These are phyloP conservation scores for Yarrowia sp. DNA, from an alignment of 805 yeast genomes.

Conservation along the genomic window DNA sequence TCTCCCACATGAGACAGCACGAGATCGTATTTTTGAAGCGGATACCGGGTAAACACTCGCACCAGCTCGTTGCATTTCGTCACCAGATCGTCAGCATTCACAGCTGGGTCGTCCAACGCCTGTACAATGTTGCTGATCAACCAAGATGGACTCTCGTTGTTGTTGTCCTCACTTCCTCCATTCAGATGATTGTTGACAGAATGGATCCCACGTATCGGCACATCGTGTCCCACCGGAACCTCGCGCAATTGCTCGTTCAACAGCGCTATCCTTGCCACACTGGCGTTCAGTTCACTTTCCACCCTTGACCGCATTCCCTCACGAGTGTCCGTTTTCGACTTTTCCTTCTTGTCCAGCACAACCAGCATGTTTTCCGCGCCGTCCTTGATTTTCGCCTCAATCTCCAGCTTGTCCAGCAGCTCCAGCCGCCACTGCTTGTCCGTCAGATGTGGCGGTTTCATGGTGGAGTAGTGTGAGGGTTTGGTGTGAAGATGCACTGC, in stretches of 20 bases:
- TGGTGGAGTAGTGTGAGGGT: background rate
- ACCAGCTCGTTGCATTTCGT: conserved; percentile 67
- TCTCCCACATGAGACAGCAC: conserved; percentile 41
- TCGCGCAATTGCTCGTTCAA: conserved; percentile 18
- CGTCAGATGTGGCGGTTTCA: conserved; percentile 27
- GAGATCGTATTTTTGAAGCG: conserved; percentile 62
- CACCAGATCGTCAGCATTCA: conserved; percentile 51
- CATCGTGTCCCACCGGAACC: conserved; percentile 16
- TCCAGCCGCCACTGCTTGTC: conserved; percentile 30
- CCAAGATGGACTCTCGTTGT: conserved; percentile 53
- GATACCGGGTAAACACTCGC: conserved; percentile 52
- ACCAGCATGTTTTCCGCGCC: conserved; percentile 42
- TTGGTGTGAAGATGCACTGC: background rate
- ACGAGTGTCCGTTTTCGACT: conserved; percentile 15
- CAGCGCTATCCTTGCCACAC: conserved; percentile 36
- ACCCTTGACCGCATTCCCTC: conserved; percentile 30
- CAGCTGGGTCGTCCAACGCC: conserved; percentile 52
- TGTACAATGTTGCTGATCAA: conserved; percentile 60
- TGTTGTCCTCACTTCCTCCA: conserved; percentile 15
- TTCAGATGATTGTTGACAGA: background rate
- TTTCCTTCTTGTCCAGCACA: conserved; percentile 33
- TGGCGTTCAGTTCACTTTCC: conserved; percentile 36
- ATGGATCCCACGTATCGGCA: background rate
- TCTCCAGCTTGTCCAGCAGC: conserved; percentile 38
- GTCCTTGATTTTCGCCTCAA: conserved; percentile 41